These are phyloP conservation scores for Clarireedia sp. DNA, from an alignment of 2,329 filamentous ascomycete genomes.

Conservation along the genomic window DNA sequence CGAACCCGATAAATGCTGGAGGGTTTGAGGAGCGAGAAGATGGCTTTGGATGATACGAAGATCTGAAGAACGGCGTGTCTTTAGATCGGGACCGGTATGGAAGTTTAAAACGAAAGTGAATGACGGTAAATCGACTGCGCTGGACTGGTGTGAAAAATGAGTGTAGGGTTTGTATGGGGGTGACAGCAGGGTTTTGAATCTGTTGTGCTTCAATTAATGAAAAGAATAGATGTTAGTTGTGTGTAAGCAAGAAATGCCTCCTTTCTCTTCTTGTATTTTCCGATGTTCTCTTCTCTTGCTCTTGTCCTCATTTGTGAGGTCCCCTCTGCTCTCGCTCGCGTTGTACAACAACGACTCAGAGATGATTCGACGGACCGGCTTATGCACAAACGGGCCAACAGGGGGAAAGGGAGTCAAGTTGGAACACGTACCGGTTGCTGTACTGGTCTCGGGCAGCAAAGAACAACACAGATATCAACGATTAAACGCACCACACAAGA, in stretches of 20 bases:
- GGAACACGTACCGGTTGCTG: conserved; percentile 5
- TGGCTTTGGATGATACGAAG: not conserved
- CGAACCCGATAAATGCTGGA: not conserved
- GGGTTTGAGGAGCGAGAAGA: not conserved
- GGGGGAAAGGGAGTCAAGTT: not conserved
- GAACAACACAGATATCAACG: not conserved
- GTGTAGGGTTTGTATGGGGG: not conserved
- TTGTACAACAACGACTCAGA: not conserved
- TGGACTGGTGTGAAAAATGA: not conserved
- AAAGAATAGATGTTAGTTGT: conserved; percentile 2
- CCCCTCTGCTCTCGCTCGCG: not conserved
- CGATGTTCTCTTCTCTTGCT: not conserved
- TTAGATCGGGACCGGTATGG: too few species aligned
- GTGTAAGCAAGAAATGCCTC: not conserved
- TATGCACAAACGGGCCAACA: conserved; percentile 1
- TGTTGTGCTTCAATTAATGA: not conserved
- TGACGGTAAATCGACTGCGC: not conserved
- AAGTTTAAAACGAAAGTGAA: not conserved
- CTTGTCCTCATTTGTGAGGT: not conserved
- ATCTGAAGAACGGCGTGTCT: not conserved
- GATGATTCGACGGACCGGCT: not conserved
- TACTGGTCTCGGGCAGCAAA: not conserved
- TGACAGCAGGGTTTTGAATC: not conserved
- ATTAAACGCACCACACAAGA: not conserved
- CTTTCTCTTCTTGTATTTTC: not conserved